These are phyloP conservation scores for Ogataea ramenticola DNA, from an alignment of 805 yeast species.

Conservation along the genomic window DNA sequence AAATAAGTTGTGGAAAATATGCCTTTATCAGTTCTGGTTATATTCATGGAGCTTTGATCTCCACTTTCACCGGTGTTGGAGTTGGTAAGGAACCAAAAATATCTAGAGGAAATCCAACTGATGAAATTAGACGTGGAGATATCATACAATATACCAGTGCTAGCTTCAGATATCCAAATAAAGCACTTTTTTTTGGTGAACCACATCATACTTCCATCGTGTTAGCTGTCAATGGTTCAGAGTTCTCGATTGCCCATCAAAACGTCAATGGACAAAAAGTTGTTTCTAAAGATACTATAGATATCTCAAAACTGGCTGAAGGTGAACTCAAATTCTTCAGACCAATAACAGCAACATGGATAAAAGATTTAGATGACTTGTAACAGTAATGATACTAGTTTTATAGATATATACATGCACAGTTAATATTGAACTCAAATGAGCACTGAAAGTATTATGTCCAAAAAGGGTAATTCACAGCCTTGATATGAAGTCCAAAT, in stretches of 20 bases:
- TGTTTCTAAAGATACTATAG: conserved; percentile 33
- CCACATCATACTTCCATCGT: conserved; percentile 48
- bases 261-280: conserved; percentile 36
- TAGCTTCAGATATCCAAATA: conserved; percentile 29
- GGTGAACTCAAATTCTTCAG: conserved; percentile 42
- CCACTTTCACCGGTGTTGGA: conserved; percentile 12
- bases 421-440: too few relatives aligned
- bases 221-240: conserved; percentile 24
- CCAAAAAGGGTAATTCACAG: background rate
- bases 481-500: background rate
- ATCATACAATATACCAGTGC: conserved; percentile 41
- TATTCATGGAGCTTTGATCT: conserved; percentile 37
- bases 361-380: conserved; percentile 16
- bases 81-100: conserved; percentile 10
- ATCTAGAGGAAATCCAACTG: conserved; percentile 22
- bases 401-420: background rate
- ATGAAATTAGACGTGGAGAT: conserved; percentile 47
- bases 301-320: conserved; percentile 28
- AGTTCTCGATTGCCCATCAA: conserved; percentile 38
- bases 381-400: too few relatives aligned
- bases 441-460: too few relatives aligned
- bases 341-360: conserved; percentile 42
- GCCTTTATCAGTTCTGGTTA: conserved; percentile 44
- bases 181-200: conserved; percentile 34
- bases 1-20: conserved; percentile 49